Conservation (phyloP, 2,329 filamentous ascomycete species). For the Xylariaceae sp. region DNA sequence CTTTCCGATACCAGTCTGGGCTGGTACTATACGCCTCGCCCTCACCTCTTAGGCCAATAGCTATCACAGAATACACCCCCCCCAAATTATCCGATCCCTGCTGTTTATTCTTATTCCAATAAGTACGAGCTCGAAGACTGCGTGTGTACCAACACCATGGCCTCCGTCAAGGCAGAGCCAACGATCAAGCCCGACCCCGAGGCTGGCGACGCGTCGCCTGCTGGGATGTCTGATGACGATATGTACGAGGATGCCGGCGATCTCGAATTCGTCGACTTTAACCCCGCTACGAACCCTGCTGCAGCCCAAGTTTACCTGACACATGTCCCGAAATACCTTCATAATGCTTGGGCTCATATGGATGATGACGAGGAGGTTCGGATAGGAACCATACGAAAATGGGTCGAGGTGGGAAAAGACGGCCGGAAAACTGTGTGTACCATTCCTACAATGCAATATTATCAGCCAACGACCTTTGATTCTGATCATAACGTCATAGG, state of each 20-base stretch:
- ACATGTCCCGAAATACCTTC: slow-evolving; percentile 79
- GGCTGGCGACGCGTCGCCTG: slow-evolving; percentile 47
- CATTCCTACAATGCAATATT: slow-evolving; percentile 26
- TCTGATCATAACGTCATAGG: slow-evolving; percentile 32
- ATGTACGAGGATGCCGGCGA: slow-evolving; percentile 67
- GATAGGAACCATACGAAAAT: slow-evolving; percentile 74
- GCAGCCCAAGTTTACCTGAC: slow-evolving; percentile 69
- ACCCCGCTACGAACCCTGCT: slow-evolving; percentile 43
- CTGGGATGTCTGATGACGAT: slow-evolving; percentile 66
- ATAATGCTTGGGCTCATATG: slow-evolving; percentile 77
- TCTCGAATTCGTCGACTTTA: slow-evolving; percentile 60
- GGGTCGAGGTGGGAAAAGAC: slow-evolving; percentile 57
- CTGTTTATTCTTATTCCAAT: no score
- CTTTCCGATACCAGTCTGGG: no score
- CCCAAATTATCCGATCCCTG: no score
- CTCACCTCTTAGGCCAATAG: no score
- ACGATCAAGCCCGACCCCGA: slow-evolving; percentile 47
- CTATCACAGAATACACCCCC: no score
- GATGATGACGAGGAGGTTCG: slow-evolving; percentile 83
- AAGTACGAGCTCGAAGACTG: neutral
- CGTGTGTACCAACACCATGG: slow-evolving; percentile 29
- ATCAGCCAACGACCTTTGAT: slow-evolving; percentile 6
- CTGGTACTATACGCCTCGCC: no score
- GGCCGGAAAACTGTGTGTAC: slow-evolving; percentile 48
- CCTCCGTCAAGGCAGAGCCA: slow-evolving; percentile 37